phyloP scores from a whole-genome alignment of 768 basidiomycete species.

The Postia placenta region DNA sequence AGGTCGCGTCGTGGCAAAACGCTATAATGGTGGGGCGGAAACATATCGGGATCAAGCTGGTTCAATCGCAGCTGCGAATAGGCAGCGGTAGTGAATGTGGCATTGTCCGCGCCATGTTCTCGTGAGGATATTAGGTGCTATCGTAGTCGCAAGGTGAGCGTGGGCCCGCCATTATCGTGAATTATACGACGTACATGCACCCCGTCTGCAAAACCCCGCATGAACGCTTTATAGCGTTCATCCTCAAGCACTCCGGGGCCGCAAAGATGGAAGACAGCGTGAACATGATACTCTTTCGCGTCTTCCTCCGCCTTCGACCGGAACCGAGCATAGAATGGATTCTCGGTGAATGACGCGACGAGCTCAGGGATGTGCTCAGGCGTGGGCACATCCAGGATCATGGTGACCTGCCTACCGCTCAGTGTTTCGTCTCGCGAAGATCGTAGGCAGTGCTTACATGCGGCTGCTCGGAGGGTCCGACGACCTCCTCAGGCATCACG shows the following conservation, averaged over 20 bases:
- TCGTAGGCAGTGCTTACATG: too few species aligned
- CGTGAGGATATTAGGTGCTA: slow-evolving; percentile 76
- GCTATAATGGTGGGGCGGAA: slow-evolving; percentile 57
- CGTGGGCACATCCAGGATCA: slow-evolving; percentile 69
- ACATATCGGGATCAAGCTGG: slow-evolving; percentile 65
- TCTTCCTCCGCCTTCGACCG: slow-evolving; percentile 36
- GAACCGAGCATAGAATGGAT: slow-evolving; percentile 43
- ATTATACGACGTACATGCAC: slow-evolving; percentile 47
- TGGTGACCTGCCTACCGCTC: slow-evolving; percentile 33
- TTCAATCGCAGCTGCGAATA: slow-evolving; percentile 68
- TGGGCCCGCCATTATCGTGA: too few species aligned
- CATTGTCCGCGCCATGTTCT: slow-evolving; percentile 51
- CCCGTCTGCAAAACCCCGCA: slow-evolving; percentile 55
- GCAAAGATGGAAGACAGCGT: slow-evolving; percentile 63
- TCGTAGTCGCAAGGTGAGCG: too few species aligned
- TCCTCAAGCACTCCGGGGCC: slow-evolving; percentile 69
- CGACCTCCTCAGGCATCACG: slow-evolving; percentile 54
- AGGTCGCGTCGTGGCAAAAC: slow-evolving; percentile 36
- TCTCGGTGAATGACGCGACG: slow-evolving; percentile 38
- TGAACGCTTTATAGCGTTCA: slow-evolving; percentile 62
- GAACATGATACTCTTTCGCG: slow-evolving; percentile 38
- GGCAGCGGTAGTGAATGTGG: slow-evolving; percentile 71
- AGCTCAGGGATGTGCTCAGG: slow-evolving; percentile 49
- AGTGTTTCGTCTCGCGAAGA: background rate
- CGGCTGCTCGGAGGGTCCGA: slow-evolving; percentile 47